Evolutionary conservation across 495 filamentous ascomycete species (phyloP), one percentile per base, ranked within the genome.

Genomic region (Emericellopsis terricola): DNA sequence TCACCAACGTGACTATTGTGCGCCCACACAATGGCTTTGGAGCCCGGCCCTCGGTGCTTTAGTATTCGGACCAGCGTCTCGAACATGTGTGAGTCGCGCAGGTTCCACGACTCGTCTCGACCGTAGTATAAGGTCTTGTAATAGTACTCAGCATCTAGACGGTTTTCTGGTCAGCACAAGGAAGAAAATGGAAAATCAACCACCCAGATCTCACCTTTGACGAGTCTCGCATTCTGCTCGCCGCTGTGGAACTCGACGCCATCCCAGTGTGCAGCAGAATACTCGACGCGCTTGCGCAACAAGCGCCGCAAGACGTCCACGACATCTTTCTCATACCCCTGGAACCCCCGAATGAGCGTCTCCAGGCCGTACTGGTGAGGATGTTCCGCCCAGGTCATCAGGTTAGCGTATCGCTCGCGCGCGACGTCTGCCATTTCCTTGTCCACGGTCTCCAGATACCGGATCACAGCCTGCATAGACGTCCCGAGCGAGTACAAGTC

Each of bases 1-100:
- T 74, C 68, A n/a, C 69, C 68, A 30, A 69, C 52, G 31, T 72
- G 69, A 17, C 65, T 71, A 41, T 72, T 74, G 39, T 73, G 69
- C 36, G 65, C 69, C 69, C 69, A 73, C 1, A 73, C 61, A 17
- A 74, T 51, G 2, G 63, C 69, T 30, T 69, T 71, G 19, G 52
- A 37, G 3, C 49, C 45, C 20, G 37, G 14, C 26, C 52, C 54
- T 15, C 60, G 58, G 26, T 59, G 51, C 24, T 62, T 47, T 17
- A 71, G 41, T 3, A 68, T 38, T 4, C 65, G 59, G 3, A 42
- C 37, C 18, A 74, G 48, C 1, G 69, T 69, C 6, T 69, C 52
- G 34, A 71, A 68, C 68, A 72, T 72, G 41, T 74, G 69, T 4
- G 51, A 52, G 46, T 72, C 69, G 8, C 69, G 61, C 34, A 70